Base-by-base conservation (phyloP, 2,329 filamentous ascomycete genomes). In the Alternaria sp. region DNA sequence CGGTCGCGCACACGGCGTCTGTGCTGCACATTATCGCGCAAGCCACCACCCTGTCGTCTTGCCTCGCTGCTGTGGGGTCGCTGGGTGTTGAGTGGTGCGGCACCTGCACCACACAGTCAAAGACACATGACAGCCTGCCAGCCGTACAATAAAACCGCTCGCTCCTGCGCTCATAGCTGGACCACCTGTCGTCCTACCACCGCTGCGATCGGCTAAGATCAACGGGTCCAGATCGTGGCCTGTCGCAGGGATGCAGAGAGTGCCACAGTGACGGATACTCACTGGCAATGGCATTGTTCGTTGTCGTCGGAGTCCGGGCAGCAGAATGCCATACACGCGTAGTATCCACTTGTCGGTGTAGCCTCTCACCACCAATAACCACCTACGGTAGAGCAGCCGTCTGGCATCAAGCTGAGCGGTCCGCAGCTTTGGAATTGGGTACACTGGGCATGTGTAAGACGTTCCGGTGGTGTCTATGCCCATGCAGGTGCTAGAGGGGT, bases 151-250 rank as follows among this genome's bases (percentile, higher is more conserved):
- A 68, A 67, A 64, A 63, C 64, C 61, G 65, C 59, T 64, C 66
- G 67, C 63, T 71, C 63, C 67, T 74, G 69, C 72, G 72, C 71
- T 73, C 72, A 68, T 73, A 61, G 57, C 63, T 71, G 63, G 67
- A 62, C 70, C 55, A 59, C 55, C 58, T 58, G 63, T 58, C 54
- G 61, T 49, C 54, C 57, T 23, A 59, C 57, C 56, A 53, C 51
- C 61, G 60, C 45, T 55, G 60, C 45, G 62, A 63, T 65, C 62
- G 63, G 43, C 64, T 53, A 59, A 51, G 63, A 63, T 64, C 65
- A 61, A 54, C 66, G 64, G 62, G 63, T 67, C 69, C 59, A 72
- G 65, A 71, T 68, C 56, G 68, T 50, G 59, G 55, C 18, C 54
- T 50, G 37, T 44, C 11, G 57, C 60, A 62, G 49, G 55, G 60